Conservation (phyloP, 75 land plant species). For the Gnetum montanum region DNA sequence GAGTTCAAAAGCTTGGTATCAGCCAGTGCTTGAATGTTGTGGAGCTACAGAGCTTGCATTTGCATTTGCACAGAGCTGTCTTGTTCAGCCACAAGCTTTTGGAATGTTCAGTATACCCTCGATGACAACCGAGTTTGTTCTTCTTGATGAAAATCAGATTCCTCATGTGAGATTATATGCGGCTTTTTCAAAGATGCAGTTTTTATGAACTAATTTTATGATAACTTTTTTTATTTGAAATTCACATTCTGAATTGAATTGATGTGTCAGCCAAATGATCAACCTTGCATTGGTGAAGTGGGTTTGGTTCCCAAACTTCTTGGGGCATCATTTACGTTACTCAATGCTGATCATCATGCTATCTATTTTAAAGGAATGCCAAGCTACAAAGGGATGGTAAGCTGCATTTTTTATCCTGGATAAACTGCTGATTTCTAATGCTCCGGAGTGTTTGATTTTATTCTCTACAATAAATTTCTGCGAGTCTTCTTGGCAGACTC, state of each 20-base stretch:
- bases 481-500: slow-evolving; percentile 30
- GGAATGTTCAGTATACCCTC: slow-evolving; percentile 77
- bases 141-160: slow-evolving; percentile 60
- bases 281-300: slow-evolving; percentile 81
- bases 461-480: background rate
- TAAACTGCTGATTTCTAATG: background rate
- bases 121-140: slow-evolving; percentile 61
- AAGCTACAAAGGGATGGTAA: slow-evolving; percentile 74
- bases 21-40: slow-evolving; percentile 80
- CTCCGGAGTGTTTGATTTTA: background rate
- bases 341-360: slow-evolving; percentile 90
- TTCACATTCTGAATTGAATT: no score
- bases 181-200: background rate
- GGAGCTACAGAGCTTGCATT: slow-evolving; percentile 93
- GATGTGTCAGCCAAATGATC: slow-evolving; percentile 87
- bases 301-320: slow-evolving; percentile 50
- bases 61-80: slow-evolving; percentile 49
- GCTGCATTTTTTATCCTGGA: no score
- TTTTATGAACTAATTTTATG: background rate
- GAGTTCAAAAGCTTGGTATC: slow-evolving; percentile 62
- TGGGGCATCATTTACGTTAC: slow-evolving; percentile 68
- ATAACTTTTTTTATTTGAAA: no score
- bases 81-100: slow-evolving; percentile 83
- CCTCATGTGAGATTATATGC: slow-evolving; percentile 53
- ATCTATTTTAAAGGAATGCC: slow-evolving; percentile 95